Evolutionary conservation across 257 asterid species (phyloP).

Genomic region (Mentha longifolia): DNA sequence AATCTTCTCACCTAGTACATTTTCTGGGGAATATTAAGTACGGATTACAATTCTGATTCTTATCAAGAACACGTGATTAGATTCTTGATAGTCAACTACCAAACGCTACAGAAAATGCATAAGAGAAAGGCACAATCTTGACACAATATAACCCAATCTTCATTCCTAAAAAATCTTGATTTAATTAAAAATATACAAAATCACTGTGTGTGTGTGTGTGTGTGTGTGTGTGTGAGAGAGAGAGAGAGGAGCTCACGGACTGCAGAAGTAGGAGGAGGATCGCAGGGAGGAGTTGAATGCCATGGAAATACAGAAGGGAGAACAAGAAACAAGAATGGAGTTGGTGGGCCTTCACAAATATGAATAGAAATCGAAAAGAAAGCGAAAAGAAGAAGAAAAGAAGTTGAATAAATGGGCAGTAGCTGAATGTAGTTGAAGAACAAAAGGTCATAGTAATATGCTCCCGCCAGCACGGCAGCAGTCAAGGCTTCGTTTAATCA

Average conservation of each 20-base stretch:
- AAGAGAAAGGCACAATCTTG: not conserved
- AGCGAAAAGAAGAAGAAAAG: slow-evolving; percentile 35
- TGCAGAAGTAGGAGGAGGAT: slow-evolving; percentile 42
- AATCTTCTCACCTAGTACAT: not conserved
- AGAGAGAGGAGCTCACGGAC: slow-evolving; percentile 45
- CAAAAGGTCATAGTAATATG: slow-evolving; percentile 42
- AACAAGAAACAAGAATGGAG: slow-evolving; percentile 28
- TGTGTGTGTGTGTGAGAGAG: slow-evolving; percentile 10
- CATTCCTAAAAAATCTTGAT: not conserved
- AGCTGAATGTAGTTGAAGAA: not conserved
- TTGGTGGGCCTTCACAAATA: slow-evolving; percentile 33
- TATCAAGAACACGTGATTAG: not conserved
- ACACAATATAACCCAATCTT: not conserved
- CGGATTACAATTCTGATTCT: not conserved
- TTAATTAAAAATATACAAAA: not conserved
- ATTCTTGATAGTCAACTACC: not conserved
- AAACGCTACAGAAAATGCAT: not conserved
- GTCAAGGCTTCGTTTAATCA: slow-evolving; percentile 10
- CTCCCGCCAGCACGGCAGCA: slow-evolving; percentile 45
- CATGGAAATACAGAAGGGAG: slow-evolving; percentile 48
- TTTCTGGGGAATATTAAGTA: not conserved
- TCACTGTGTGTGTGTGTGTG: not conserved
- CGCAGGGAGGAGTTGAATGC: slow-evolving; percentile 51
- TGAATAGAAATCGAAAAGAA: slow-evolving; percentile 42
- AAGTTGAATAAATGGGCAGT: not conserved